Base-by-base conservation (phyloP, 441 rosid species). In the Erodium trifolium region DNA sequence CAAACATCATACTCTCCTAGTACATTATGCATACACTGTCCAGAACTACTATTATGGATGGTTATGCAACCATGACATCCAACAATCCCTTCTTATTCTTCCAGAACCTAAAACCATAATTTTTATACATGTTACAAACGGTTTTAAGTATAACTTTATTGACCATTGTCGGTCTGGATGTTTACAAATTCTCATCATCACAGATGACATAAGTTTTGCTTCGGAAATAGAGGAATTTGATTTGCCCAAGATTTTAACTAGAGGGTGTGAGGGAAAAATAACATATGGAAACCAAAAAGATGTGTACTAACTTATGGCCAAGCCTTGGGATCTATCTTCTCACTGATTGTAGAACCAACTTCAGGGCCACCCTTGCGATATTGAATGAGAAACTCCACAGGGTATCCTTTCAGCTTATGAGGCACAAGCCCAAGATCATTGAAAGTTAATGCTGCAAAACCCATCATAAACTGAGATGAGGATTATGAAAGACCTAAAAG, bases 361-460 rank as follows among this genome's bases (percentile, higher is more conserved):
- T 94, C 81, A 3, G 98, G 98, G 73, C 99, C 98, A 59, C 99
- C 99, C 78, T 94, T 94, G 14, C 97, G 95, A 73, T 90, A 90
- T 69, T 82, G 82, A 69, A 86, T 75, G 70, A 95, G 99, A 84
- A 66, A 95, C 82, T 95, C 98, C 0, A 88, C 74, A 5, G 98
- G 98, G 83, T 90, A 95, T 59, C 99, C 99, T 82, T 83, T 87
- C 81, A 95, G 73, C 79, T 88, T 88, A 82, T 82, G 99, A 23
- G 98, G 97, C 73, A 68, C 86, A 75, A 95, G 76, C 69, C 85
- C 96, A 71, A 95, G 85, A 82, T 95, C 93, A 71, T 70, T 73
- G 82, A 90, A 95, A 74, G 80, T 90, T 70, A 92, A 85, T 72
- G 96, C 99, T 92, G 96, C 82, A 79, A 57, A 67, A 65, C 71